Base-by-base conservation (phyloP, 2,329 filamentous ascomycete species). In the Chaetomiaceae sp. region DNA sequence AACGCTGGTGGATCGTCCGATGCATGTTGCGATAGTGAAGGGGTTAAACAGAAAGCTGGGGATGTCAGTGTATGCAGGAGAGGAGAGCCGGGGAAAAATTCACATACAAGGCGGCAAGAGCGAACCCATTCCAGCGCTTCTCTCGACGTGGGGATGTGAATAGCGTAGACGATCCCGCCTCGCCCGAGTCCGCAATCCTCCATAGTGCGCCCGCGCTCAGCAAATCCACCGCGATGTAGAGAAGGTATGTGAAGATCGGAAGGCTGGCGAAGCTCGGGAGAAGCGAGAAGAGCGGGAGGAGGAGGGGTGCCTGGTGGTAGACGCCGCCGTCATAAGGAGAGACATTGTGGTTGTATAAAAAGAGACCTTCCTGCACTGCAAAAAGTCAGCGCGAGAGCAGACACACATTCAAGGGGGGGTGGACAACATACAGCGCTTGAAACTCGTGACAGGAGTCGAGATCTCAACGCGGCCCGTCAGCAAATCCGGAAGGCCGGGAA, bases 261-360 rank as follows among this genome's bases (percentile, higher is more conserved):
- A 82, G 82, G 48, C 72, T 68, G 57, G 78, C 73, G 44, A 83
- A 78, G 66, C 85, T 81, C 9, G 94, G 92, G 40, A 99, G 80
- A 40, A 96, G 79, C 32, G 90, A 89, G 76, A 97, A 96, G 60
- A 97, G 79, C 41, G 92, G 90, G 54, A 99, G 82, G 36, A 99
- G 81, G 52, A 99, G 78, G 43, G 94, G 94, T 37, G 91, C 90
- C 77, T 96, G 79, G 71, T 84, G 79, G 69, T 80, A 85, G 66
- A 85, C 89, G 64, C 94, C 94, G 59, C 94, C 94, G 69, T 99
- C 90, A 73, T 97, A 99, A 1, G 94, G 94, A 55, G 90, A 96
- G 53, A 97, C 89, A 74, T 96, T 95, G 70, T 95, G 89, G 59
- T 89, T 91, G 70, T 97, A 97, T 20, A 99, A 82, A 66, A 96